Evolutionary conservation across 1,139 yeast species (phyloP).

Genomic region (Candida tunisiensis): DNA sequence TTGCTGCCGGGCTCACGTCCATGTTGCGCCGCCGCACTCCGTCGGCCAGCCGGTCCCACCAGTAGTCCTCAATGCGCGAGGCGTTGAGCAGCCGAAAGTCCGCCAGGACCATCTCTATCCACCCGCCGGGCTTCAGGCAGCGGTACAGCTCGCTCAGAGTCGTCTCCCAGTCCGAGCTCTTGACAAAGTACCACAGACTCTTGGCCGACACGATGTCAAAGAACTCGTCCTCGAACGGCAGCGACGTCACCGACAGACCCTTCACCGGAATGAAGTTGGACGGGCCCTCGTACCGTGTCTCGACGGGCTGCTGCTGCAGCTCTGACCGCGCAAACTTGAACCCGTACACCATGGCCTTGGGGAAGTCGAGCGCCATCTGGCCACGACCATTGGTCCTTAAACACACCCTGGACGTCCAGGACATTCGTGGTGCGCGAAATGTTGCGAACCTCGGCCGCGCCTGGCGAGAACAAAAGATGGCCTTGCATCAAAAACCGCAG

Average conservation of each 20-base stretch:
- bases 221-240: slow-evolving; percentile 21
- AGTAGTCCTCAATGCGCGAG: slow-evolving; percentile 6
- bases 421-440: slow-evolving; percentile 2
- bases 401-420: slow-evolving; percentile 17
- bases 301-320: not conserved
- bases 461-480: slow-evolving; percentile 7
- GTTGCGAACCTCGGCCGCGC: not conserved
- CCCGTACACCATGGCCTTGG: slow-evolving; percentile 17
- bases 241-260: slow-evolving; percentile 13
- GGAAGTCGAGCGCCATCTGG: slow-evolving; percentile 23
- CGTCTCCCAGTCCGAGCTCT: slow-evolving; percentile 17
- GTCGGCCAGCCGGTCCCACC: slow-evolving; percentile 12
- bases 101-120: slow-evolving; percentile 13
- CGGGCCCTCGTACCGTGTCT: slow-evolving; percentile 10
- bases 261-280: slow-evolving; percentile 14
- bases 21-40: slow-evolving; percentile 10
- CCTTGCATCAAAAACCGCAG: slow-evolving; percentile 12
- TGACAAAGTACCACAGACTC: slow-evolving; percentile 17
- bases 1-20: slow-evolving; percentile 16
- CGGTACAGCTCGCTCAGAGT: slow-evolving; percentile 22
- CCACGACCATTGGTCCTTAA: slow-evolving; percentile 24
- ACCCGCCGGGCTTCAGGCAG: slow-evolving; percentile 25
- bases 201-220: slow-evolving; percentile 20
- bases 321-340: slow-evolving; percentile 10
- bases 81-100: slow-evolving; percentile 3